Evolutionary conservation across 2,329 filamentous ascomycete genomes (phyloP), one percentile per base, ranked within the genome.

Genomic region (Penicillium sp.): DNA sequence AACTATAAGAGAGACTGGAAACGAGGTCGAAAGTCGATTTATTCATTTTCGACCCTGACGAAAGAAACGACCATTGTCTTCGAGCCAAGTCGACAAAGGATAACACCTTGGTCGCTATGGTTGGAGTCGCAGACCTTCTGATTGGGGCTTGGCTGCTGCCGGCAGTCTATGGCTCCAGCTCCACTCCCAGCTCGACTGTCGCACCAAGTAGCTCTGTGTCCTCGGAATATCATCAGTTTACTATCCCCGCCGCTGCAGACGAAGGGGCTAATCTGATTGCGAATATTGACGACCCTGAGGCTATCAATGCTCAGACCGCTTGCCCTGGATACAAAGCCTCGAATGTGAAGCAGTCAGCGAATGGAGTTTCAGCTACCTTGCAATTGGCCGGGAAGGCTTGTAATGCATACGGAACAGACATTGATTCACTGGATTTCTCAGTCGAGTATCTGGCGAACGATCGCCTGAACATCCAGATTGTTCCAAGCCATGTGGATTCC

Each of bases 341-440:
- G 2, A 72, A 79, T 55, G 74, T 86, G 10, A 61, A 77, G 37
- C 69, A 77, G 21, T 78, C 73, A 11, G 61, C 70, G 3, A 67
- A 71, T 55, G 83, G 83, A 3, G 74, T 86, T 48, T 80, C 75
- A 2, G 84, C 83, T 7, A 77, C 73, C 4, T 65, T 86, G 62
- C 74, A 64, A 0, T 67, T 86, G 49, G 82, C 81, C 33, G 84
- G 83, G 3, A 61, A 75, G 19, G 68, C 82, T 26, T 86, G 91
- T 77, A 89, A 93, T 71, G 83, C 85, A 19, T 95, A 93, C 60
- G 91, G 91, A 0, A 87, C 81, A 7, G 91, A 95, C 67, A 77
- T 95, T 24, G 79, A 86, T 21, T 76, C 81, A 4, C 76, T 95
- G 45, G 81, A 80, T 31, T 75, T 95, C 28, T 81, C 84, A 3